Percentiles rank a stretch among this genome's conserved stretches.
These are phyloP conservation scores for Trypanosoma avium DNA, from an alignment of 208 protist genomes.

Conservation along the genomic window DNA sequence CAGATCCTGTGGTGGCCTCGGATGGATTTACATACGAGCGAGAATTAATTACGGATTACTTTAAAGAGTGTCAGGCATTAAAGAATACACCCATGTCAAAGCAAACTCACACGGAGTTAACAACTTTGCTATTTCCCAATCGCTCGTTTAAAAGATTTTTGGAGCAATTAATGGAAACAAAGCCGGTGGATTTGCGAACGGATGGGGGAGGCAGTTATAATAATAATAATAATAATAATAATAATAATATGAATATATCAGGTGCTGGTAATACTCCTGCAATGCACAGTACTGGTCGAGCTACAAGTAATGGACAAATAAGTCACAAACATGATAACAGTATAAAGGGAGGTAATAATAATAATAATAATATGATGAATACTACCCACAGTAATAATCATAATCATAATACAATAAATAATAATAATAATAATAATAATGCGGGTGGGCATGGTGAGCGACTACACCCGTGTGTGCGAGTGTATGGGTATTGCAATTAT, in stretches of 20 bases:
- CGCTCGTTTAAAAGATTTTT: slow-evolving; percentile 76
- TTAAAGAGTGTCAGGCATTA: slow-evolving; percentile 47
- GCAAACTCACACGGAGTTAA: slow-evolving; percentile 64
- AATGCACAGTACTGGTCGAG: neutral
- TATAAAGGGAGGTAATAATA: slow-evolving; percentile 9
- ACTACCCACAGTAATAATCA: too few relatives aligned
- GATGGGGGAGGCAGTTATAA: slow-evolving; percentile 3
- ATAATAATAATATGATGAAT: too few relatives aligned
- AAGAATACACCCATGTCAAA: slow-evolving; percentile 67
- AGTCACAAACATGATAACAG: slow-evolving; percentile 5
- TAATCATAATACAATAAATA: too few relatives aligned
- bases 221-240: slow-evolving; percentile 17
- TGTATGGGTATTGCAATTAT: slow-evolving; percentile 91
- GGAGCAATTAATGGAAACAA: slow-evolving; percentile 54
- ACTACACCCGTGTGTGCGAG: slow-evolving; percentile 85
- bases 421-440: too few relatives aligned
- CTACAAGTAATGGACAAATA: slow-evolving; percentile 6
- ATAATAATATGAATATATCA: slow-evolving; percentile 26
- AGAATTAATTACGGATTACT: slow-evolving; percentile 75
- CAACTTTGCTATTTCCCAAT: slow-evolving; percentile 75
- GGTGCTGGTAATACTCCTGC: too few relatives aligned
- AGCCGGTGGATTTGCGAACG: slow-evolving; percentile 14
- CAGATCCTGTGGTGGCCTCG: slow-evolving; percentile 86
- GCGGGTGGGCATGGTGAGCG: slow-evolving; percentile 44
- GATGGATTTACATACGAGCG: slow-evolving; percentile 93